Evolutionary conservation across 352 stramenopile genomes (phyloP).

Genomic region (Thalassiosira sp.): DNA sequence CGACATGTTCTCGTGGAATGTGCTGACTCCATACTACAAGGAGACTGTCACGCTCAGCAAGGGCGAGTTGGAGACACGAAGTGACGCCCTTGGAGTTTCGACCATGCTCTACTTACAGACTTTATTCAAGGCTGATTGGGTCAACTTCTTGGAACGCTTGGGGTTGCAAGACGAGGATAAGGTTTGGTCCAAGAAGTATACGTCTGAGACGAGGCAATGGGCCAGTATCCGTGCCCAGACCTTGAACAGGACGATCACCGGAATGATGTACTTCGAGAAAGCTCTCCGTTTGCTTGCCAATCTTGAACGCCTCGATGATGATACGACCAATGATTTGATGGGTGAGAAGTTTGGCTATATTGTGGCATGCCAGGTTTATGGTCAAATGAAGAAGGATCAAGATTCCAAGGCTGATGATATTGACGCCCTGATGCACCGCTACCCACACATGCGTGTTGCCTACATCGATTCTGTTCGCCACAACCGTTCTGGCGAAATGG

Average conservation of each 20-base stretch:
- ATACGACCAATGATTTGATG: slow-evolving; percentile 94
- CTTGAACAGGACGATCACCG: slow-evolving; percentile 94
- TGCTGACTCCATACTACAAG: slow-evolving; percentile 98
- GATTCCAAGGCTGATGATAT: slow-evolving; percentile 98
- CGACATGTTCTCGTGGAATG: slow-evolving; percentile 98
- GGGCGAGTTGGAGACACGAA: slow-evolving; percentile 94
- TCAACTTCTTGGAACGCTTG: slow-evolving; percentile 96
- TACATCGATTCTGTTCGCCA: slow-evolving; percentile 98
- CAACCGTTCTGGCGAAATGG: slow-evolving; percentile 92
- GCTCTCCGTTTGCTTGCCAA: slow-evolving; percentile 95
- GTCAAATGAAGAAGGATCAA: slow-evolving; percentile 97
- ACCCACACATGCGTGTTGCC: slow-evolving; percentile 95
- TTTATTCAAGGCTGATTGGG: slow-evolving; percentile 97
- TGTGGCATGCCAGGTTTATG: slow-evolving; percentile 98
- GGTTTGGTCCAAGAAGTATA: slow-evolving; percentile 84
- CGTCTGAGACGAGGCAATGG: slow-evolving; percentile 93
- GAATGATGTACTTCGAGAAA: slow-evolving; percentile 99
- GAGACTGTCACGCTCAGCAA: slow-evolving; percentile 98
- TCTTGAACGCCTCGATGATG: slow-evolving; percentile 88
- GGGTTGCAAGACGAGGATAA: slow-evolving; percentile 91
- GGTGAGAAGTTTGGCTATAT: slow-evolving; percentile 99
- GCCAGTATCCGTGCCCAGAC: slow-evolving; percentile 97
- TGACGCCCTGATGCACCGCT: slow-evolving; percentile 95
- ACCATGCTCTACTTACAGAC: slow-evolving; percentile 97
- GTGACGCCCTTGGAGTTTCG: slow-evolving; percentile 93